Percentiles rank a stretch among this genome's conserved stretches.
Conservation (phyloP, 345 rosid genomes). For the Eucalyptus viminalis region DNA sequence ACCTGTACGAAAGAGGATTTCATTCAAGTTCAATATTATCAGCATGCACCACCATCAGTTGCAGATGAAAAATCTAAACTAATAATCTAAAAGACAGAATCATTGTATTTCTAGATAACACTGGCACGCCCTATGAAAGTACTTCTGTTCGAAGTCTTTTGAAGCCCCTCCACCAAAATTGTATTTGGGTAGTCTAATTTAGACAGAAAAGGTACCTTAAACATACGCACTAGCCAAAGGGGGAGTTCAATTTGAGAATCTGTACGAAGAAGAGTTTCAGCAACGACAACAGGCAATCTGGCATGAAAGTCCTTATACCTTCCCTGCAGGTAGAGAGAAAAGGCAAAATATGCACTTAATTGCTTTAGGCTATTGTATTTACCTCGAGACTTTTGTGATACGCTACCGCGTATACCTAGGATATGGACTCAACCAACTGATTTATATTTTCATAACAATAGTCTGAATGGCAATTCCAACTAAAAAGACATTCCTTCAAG, state of each 20-base stretch:
- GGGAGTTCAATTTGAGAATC: constrained; percentile 84
- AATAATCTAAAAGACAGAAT: not conserved
- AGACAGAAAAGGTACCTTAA: constrained; percentile 56
- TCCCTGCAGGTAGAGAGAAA: constrained; percentile 31
- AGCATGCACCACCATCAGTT: not conserved
- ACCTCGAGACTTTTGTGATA: not conserved
- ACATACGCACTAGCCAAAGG: constrained; percentile 86
- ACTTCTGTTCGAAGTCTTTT: not conserved
- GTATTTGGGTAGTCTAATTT: not conserved
- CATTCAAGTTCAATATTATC: not conserved
- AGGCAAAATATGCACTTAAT: not conserved
- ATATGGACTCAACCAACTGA: not conserved
- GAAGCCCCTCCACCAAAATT: not conserved
- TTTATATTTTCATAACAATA: not conserved
- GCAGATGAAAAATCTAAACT: not conserved
- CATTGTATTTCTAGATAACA: not conserved
- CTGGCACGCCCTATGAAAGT: not conserved
- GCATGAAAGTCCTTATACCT: constrained; percentile 59
- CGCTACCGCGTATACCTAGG: not conserved
- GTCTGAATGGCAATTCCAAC: not conserved
- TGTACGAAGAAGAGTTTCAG: constrained; percentile 81
- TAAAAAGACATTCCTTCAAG: not conserved
- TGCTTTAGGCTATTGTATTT: not conserved
- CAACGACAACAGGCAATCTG: constrained; percentile 79
- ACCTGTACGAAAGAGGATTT: not conserved